Evolutionary conservation across 1,139 yeast species (phyloP).

Genomic region (Pichia sp.): DNA sequence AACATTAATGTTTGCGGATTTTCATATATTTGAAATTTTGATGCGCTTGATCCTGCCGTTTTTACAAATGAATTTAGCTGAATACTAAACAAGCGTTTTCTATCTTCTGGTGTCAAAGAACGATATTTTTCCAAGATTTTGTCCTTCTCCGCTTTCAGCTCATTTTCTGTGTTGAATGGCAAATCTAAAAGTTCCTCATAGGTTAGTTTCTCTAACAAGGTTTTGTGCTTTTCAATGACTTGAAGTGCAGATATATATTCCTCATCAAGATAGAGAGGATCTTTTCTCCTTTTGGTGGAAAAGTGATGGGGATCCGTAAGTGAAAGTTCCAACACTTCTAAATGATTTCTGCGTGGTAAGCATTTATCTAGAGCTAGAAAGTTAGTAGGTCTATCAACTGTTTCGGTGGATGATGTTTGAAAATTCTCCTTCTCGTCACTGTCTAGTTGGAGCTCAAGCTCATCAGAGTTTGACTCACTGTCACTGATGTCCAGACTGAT

Average conservation of each 20-base stretch:
- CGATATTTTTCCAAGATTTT: conserved; percentile 11
- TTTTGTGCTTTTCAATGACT: conserved; percentile 31
- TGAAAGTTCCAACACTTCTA: conserved; percentile 38
- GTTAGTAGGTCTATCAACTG: conserved; percentile 33
- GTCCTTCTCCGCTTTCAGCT: conserved; percentile 15
- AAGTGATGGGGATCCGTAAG: conserved; percentile 27
- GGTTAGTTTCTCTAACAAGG: conserved; percentile 11
- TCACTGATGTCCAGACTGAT: conserved; percentile 34
- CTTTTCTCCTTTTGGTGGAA: conserved; percentile 33
- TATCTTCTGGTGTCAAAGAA: conserved; percentile 6
- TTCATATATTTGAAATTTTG: conserved; percentile 10
- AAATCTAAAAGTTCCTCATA: conserved; percentile 15
- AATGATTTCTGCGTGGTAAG: conserved; percentile 49
- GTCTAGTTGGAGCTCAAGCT: background rate
- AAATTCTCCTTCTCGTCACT: background rate
- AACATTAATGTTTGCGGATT: conserved; percentile 26
- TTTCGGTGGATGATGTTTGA: background rate
- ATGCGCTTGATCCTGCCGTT: conserved; percentile 20
- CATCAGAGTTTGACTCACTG: too few relatives aligned
- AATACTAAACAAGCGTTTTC: conserved; percentile 15
- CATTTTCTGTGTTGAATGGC: conserved; percentile 10
- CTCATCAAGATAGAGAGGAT: conserved; percentile 18
- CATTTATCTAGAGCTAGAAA: conserved; percentile 87
- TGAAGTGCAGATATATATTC: conserved; percentile 44
- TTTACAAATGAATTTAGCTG: conserved; percentile 14